Base-by-base conservation (phyloP, 2,329 filamentous ascomycete genomes). In the Taxawa tesnikishii region DNA sequence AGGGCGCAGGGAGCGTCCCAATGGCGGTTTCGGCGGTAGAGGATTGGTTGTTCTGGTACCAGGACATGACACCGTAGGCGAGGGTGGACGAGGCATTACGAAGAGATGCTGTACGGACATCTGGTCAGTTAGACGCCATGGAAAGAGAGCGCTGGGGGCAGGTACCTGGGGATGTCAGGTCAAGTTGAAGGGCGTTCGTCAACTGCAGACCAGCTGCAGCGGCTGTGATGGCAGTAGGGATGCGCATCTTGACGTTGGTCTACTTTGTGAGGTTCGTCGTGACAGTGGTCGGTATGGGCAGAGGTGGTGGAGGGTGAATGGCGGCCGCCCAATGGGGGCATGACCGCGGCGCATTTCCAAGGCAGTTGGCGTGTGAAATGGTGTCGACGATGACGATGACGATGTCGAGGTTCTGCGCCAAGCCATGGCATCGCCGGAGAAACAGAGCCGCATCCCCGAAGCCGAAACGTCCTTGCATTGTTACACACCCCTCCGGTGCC, bases 1-100 rank as follows among this genome's bases (percentile, higher is more conserved):
- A 51, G 3, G 62, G 61, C 18, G 49, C 46, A 4, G 59, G 55
- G 26, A 60, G 54, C 26, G 56, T 57, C 10, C 61, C 63, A 11
- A 57, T 36, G 2, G 43, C 39, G 8, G 39, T 42, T 6, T 43
- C 26, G n/a, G 46, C 40, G 10, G 47, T 54, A 26, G 38, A 38
- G 11, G 47, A 44, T 15, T 41, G 38, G 31, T 56, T 56, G 42
- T 51, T 53, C 13, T 45, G 33, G 36, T 58, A 58, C 32, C 41
- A 53, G 5, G 41, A 45, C 36, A 58, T 48, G 9, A 58, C 37
- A 12, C 43, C 45, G 31, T 48, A 48, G 9, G 50, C 54, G 13
- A 55, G 37, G 2, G 43, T 46, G 6, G 43, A 36, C 12, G 55
- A 45, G 14, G 52, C 48, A 30, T 37, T 41, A n/a, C 42, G 43